phyloP scores from a whole-genome alignment of 805 yeast genomes.

The Sporopachydermia quercuum region DNA sequence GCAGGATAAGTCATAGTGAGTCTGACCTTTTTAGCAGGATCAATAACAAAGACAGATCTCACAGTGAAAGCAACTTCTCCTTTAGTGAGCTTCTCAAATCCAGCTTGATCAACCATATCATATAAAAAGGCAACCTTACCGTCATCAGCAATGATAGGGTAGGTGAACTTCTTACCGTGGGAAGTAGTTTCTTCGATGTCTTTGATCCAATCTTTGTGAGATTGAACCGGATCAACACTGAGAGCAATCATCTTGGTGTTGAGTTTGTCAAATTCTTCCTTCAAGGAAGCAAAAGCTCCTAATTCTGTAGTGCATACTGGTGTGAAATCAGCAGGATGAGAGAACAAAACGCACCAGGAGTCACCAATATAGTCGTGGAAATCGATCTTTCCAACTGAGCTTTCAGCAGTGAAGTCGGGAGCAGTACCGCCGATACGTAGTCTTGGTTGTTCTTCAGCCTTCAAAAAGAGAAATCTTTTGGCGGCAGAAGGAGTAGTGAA shows the following conservation, averaged over 20 bases:
- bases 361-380: conserved; percentile 50
- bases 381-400: conserved; percentile 47
- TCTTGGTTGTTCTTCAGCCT: conserved; percentile 20
- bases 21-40: conserved; percentile 49
- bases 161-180: conserved; percentile 35
- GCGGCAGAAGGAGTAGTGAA: background rate
- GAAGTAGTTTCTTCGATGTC: conserved; percentile 51
- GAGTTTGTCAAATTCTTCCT: conserved; percentile 53
- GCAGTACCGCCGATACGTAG: conserved; percentile 20
- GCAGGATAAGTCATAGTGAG: conserved; percentile 56
- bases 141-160: conserved; percentile 57
- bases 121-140: conserved; percentile 45
- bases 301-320: conserved; percentile 72
- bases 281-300: conserved; percentile 60
- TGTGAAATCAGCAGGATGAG: conserved; percentile 69
- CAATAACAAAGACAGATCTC: conserved; percentile 59
- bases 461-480: conserved; percentile 7
- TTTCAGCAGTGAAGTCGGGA: conserved; percentile 50
- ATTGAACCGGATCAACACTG: conserved; percentile 46
- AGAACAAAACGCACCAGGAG: conserved; percentile 52
- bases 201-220: conserved; percentile 54
- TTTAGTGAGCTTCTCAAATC: conserved; percentile 47
- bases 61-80: conserved; percentile 48
- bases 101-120: conserved; percentile 66
- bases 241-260: conserved; percentile 54